A percentile compares a stretch with the other conserved stretches of the same genome.
Evolutionary conservation across 371 early-diverging fungal species (phyloP).

Genomic region (Smittium mucronatum): DNA sequence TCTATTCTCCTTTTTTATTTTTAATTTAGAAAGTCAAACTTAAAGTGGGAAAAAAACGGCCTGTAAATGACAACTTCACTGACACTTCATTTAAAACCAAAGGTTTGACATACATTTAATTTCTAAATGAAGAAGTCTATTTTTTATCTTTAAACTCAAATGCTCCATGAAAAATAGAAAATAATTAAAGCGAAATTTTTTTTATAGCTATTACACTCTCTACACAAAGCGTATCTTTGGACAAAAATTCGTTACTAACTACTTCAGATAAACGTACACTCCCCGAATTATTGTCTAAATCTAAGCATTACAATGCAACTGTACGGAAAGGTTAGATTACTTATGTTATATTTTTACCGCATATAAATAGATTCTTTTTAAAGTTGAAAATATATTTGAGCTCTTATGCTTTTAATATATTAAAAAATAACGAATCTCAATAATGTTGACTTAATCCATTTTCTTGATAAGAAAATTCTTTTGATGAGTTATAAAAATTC

Average conservation of each 20-base stretch:
- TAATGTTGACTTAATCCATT: no score
- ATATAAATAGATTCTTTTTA: no score
- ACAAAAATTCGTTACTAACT: constrained; percentile 49
- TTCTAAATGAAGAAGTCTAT: background rate
- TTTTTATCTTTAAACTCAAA: background rate
- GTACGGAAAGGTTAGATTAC: constrained; percentile 47
- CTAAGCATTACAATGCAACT: constrained; percentile 63
- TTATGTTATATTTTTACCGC: no score
- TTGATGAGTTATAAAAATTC: no score
- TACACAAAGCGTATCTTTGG: constrained; percentile 57
- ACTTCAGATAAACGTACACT: constrained; percentile 59
- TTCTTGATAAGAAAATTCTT: no score
- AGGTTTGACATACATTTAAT: constrained; percentile 29
- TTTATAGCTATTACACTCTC: constrained; percentile 57
- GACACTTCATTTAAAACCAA: constrained; percentile 74
- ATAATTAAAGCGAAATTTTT: background rate
- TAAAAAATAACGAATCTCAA: no score
- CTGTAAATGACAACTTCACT: constrained; percentile 59
- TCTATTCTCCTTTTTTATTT: background rate
- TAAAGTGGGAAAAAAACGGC: constrained; percentile 81
- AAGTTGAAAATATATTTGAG: no score
- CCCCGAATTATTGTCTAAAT: constrained; percentile 51
- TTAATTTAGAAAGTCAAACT: constrained; percentile 61
- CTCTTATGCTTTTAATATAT: no score
- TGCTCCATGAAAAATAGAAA: background rate